phyloP scores from a whole-genome alignment of 1,284 basidiomycete genomes.

The Apiotrichum siamense region DNA sequence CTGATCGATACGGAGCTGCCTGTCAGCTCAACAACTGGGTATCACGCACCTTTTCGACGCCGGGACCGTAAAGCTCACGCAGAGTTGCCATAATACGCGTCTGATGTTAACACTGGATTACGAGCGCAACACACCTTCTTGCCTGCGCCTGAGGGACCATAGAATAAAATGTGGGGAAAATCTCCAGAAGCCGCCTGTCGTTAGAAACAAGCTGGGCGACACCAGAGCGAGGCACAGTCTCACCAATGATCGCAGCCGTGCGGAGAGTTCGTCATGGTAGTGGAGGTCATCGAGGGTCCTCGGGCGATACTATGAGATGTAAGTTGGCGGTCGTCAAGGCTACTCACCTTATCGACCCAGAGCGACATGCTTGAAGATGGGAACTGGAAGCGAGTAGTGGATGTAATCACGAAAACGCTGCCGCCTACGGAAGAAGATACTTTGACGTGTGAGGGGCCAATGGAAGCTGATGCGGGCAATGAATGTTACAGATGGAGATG shows the following conservation, averaged over 20 bases:
- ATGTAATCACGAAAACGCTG: too few relatives aligned
- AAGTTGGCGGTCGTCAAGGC: not conserved
- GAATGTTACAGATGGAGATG: too few relatives aligned
- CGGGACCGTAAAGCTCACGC: constrained; percentile 81
- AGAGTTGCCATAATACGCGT: constrained; percentile 88
- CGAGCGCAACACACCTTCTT: constrained; percentile 61
- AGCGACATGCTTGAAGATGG: constrained; percentile 59
- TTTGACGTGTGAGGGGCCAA: too few relatives aligned
- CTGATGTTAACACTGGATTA: constrained; percentile 25
- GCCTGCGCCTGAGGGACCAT: constrained; percentile 92
- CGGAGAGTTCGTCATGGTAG: constrained; percentile 78
- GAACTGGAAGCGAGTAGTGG: not conserved
- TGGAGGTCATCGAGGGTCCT: constrained; percentile 76
- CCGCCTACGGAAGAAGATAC: too few relatives aligned
- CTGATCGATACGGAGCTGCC: constrained; percentile 95
- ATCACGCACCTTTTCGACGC: constrained; percentile 74
- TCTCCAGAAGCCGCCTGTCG: constrained; percentile 74
- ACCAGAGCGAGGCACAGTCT: constrained; percentile 6
- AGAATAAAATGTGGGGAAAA: constrained; percentile 97
- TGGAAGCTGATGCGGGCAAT: too few relatives aligned
- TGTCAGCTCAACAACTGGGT: not conserved
- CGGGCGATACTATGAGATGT: constrained; percentile 68
- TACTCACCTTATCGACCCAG: constrained; percentile 74
- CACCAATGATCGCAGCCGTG: constrained; percentile 73
- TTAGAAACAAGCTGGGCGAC: not conserved